Evolutionary conservation across 495 filamentous ascomycete genomes (phyloP).

Genomic region (Penicillium ucsense): DNA sequence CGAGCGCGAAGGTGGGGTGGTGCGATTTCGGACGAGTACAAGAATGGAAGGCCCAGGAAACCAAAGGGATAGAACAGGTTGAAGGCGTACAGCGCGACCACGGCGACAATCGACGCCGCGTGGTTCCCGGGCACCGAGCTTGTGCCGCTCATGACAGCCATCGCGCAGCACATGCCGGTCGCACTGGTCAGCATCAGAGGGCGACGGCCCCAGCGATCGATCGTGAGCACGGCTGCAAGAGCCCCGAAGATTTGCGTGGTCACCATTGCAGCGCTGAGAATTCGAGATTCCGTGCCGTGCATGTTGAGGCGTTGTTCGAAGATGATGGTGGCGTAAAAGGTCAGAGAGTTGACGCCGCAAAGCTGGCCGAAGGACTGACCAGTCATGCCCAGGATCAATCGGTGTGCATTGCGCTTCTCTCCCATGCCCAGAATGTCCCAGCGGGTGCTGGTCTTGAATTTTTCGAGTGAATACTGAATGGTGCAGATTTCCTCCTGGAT

Average conservation of each 20-base stretch:
- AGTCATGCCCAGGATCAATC: conserved; percentile 14
- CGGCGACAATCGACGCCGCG: conserved; percentile 11
- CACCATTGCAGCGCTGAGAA: conserved; percentile 15
- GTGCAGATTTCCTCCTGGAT: conserved; percentile 11
- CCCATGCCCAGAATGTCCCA: conserved; percentile 13
- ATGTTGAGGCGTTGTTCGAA: conserved; percentile 17
- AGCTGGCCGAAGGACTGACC: conserved; percentile 18
- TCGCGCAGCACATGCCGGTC: conserved; percentile 28
- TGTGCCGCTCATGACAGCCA: conserved; percentile 25
- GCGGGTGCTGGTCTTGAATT: conserved; percentile 6
- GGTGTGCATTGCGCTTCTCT: conserved; percentile 13
- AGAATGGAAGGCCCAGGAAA: conserved; percentile 41
- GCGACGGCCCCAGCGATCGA: conserved; percentile 20
- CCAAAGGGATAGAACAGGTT: conserved; percentile 40
- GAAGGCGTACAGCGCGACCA: conserved; percentile 39
- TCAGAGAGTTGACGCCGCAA: conserved; percentile 13
- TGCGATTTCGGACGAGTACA: conserved; percentile 42
- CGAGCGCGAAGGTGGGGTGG: conserved; percentile 34
- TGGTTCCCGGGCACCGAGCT: not conserved
- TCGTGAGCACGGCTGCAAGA: conserved; percentile 14
- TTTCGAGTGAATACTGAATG: conserved; percentile 4
- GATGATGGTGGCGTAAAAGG: conserved; percentile 19
- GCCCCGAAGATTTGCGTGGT: conserved; percentile 16
- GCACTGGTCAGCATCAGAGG: conserved; percentile 29
- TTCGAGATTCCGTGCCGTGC: conserved; percentile 4